Evolutionary conservation across 225 moss, liverwort and hornwort genomes (phyloP), one percentile per base, ranked within the genome.

Genomic region (Bryum argenteum): DNA sequence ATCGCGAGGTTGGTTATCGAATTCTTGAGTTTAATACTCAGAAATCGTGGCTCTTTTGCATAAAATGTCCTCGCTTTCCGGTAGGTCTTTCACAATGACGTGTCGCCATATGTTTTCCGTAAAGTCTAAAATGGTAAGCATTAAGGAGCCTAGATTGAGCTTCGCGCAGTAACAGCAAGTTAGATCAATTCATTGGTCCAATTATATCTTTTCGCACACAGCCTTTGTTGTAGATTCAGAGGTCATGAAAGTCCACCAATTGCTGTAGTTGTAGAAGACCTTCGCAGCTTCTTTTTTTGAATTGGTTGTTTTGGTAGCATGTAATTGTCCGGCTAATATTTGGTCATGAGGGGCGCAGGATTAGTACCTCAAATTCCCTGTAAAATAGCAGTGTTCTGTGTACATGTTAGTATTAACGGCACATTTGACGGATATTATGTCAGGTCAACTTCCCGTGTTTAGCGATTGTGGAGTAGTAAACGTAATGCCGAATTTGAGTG

Each of bases 1-100:
- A 98, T 57, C 97, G 92, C 8, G 91, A 94, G 97, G 97, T 98
- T 75, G 68, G 79, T 82, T 71, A 54, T 73, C 39, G 10, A 19
- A 50, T 43, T 73, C 23, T 13, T 15, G 74, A 66, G 14, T 22
- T 59, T 21, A 47, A 47, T 14, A 39, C 26, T 8, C 9, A 17
- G n/a, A 14, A 14, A 45, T 45, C 14, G 11, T 15, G 54, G 56
- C 55, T 0, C 73, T 57, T 73, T 73, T 63, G 67, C 26, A 59
- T 53, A 52, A 19, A 41, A 19, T 55, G 44, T 6, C 23, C 43
- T 44, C 10, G 12, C 43, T 5, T 6, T 21, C 20, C 51, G 61
- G 26, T 6, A 54, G 44, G 10, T 14, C 41, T 63, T 4, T 44
- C 26, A 3, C 13, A 47, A 33, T 15, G 65, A 57, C 56, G 0